Evolutionary conservation across 108 stramenopile species (phyloP), one percentile per base, ranked within the genome.

Genomic region (Pseudonitzschia delicatissima): DNA sequence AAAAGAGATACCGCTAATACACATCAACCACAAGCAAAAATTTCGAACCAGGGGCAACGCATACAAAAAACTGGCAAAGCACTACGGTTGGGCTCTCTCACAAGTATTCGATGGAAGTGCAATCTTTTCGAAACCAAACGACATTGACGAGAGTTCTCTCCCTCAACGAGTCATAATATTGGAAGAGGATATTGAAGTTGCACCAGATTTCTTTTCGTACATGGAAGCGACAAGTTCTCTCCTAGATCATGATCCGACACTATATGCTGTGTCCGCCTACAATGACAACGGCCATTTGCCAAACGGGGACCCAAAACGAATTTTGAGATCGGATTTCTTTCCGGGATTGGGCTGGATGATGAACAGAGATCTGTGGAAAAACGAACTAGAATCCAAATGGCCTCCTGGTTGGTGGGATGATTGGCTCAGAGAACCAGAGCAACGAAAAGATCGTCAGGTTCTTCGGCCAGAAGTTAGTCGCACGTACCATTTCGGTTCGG

Each of bases 341-440:
- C 92, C 95, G 2, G 97, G 97, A 27, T 63, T 98, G 50, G 97
- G 97, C 5, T 98, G 97, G 97, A 98, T 96, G 97, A 82, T 96
- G 81, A 74, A 77, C 12, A 82, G 88, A 15, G 9, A 55, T 7
- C 51, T 90, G 12, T 96, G 97, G 97, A 78, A 79, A 21, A 73
- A 91, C 35, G 87, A 82, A 27, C 64, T 88, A 25, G 71, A 79
- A 13, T 40, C 57, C 17, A 74, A 81, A 37, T 95, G 79, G 83
- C 68, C 74, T 6, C 20, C 15, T 21, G 66, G 66, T 15, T 98
- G 87, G 65, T 98, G 97, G 97, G 97, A 98, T 77, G 97, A 98
- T 67, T 98, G 97, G 97, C 66, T 98, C 32, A 70, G 97, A n/a
- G 95, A 95, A 63, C 82, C 91, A 15, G 72, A 47, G 42, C 82